Percentiles rank a stretch among this genome's conserved stretches.
phyloP scores from a whole-genome alignment of 495 filamentous ascomycete genomes.

The Aeminium ludgeri region DNA sequence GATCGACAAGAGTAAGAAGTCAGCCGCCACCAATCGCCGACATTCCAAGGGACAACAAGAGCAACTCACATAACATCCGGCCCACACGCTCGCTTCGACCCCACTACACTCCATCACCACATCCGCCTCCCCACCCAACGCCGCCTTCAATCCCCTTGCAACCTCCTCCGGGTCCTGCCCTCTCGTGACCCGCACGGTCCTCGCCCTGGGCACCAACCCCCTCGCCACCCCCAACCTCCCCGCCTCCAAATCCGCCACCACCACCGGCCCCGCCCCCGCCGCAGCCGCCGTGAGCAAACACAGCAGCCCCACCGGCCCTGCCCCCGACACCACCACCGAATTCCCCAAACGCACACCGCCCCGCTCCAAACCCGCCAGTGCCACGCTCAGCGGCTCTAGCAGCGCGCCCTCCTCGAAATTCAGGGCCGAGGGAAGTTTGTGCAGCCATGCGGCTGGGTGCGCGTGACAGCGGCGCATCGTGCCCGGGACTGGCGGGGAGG shows the following conservation, averaged over 20 bases:
- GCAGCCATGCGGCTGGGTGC: constrained; percentile 16
- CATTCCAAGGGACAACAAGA: too few species aligned
- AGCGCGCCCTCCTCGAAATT: constrained; percentile 18
- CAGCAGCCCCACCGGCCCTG: constrained; percentile 18
- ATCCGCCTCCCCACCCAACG: constrained; percentile 11
- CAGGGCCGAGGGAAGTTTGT: constrained; percentile 12
- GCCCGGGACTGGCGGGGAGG: constrained; percentile 14
- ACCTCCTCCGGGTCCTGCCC: constrained; percentile 5
- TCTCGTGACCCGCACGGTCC: constrained; percentile 9
- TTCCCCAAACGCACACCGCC: constrained; percentile 14
- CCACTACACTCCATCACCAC: constrained; percentile 19
- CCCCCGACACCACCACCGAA: constrained; percentile 16
- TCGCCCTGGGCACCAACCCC: constrained; percentile 13
- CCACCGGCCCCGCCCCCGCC: constrained; percentile 16
- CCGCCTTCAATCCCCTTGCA: constrained; percentile 7
- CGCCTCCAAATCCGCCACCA: constrained; percentile 17
- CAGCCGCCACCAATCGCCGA: too few species aligned
- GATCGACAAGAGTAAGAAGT: too few species aligned
- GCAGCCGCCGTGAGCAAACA: constrained; percentile 15
- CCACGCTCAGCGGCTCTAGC: constrained; percentile 17
- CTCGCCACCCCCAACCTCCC: constrained; percentile 14
- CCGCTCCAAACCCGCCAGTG: constrained; percentile 17
- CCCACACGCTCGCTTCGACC: constrained; percentile 14
- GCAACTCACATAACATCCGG: constrained; percentile 15
- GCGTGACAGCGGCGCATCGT: constrained; percentile 16